Conservation (phyloP, 129 eudicot species). For the Escallonia herrerae region DNA sequence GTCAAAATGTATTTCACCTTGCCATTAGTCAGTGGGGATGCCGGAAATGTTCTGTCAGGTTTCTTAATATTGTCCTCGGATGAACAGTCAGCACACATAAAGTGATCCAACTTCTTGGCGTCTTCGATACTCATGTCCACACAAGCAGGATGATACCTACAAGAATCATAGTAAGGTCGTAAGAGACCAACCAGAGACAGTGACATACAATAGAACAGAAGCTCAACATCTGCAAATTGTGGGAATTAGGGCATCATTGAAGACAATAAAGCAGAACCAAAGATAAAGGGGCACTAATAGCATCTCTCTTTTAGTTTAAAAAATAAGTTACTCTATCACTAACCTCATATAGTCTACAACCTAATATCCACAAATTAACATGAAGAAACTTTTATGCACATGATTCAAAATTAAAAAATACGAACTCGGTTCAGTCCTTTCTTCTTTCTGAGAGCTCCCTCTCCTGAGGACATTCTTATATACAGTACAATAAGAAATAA, state of each 20-base stretch:
- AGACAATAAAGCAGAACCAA: background rate
- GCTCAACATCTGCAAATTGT: background rate
- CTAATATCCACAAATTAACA: too few species aligned
- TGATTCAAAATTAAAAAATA: too few species aligned
- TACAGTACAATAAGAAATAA: too few species aligned
- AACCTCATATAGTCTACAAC: too few species aligned
- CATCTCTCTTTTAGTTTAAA: too few species aligned
- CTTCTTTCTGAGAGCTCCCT: too few species aligned
- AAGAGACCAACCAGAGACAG: background rate
- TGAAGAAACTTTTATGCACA: too few species aligned
- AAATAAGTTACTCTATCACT: too few species aligned
- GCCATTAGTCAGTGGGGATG: slow-evolving; percentile 31
- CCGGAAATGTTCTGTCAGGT: slow-evolving; percentile 18
- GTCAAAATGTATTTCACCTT: slow-evolving; percentile 25
- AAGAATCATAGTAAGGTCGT: background rate
- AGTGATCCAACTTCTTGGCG: slow-evolving; percentile 54
- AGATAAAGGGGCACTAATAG: too few species aligned
- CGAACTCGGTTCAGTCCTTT: too few species aligned
- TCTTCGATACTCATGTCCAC: slow-evolving; percentile 48
- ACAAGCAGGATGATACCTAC: slow-evolving; percentile 81
- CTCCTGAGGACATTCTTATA: too few species aligned
- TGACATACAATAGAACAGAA: background rate
- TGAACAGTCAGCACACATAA: slow-evolving; percentile 49
- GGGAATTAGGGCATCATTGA: background rate
- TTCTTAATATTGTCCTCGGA: slow-evolving; percentile 27